These are phyloP conservation scores for Acer negundo DNA, from an alignment of 345 rosid species.

Conservation along the genomic window DNA sequence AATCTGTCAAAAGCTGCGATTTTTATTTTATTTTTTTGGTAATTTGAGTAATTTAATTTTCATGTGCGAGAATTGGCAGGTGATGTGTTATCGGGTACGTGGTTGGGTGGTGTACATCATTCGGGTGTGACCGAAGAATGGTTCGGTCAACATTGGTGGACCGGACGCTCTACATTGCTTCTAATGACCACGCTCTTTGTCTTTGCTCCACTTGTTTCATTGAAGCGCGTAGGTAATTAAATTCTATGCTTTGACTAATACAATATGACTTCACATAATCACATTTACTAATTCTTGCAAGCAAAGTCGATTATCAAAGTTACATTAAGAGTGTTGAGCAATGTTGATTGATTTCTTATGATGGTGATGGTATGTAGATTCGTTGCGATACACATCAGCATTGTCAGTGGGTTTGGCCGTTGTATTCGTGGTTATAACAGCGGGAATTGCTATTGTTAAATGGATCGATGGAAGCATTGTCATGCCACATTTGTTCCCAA, in stretches of 20 bases:
- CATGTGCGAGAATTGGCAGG: slow-evolving; percentile 36
- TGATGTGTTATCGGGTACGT: slow-evolving; percentile 63
- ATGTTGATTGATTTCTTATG: background rate
- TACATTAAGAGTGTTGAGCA: background rate
- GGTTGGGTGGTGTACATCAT: slow-evolving; percentile 48
- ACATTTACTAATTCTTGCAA: background rate
- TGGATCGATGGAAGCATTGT: slow-evolving; percentile 44
- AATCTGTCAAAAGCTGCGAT: too few species aligned
- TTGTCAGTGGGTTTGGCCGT: slow-evolving; percentile 61
- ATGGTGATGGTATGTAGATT: slow-evolving; percentile 39
- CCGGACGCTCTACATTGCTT: slow-evolving; percentile 48
- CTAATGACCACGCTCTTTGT: slow-evolving; percentile 52
- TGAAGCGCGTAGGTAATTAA: slow-evolving; percentile 57
- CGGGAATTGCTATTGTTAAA: slow-evolving; percentile 48
- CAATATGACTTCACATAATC: background rate
- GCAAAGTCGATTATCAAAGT: background rate
- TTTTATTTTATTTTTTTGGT: too few species aligned
- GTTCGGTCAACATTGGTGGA: slow-evolving; percentile 64
- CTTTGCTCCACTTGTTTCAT: slow-evolving; percentile 59
- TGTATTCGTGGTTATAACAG: slow-evolving; percentile 66
- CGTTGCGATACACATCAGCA: slow-evolving; percentile 69
- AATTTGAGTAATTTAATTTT: too few species aligned
- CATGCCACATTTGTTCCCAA: slow-evolving; percentile 55
- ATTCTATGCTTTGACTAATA: too few species aligned
- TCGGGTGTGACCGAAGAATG: slow-evolving; percentile 58